Evolutionary conservation across 768 basidiomycete genomes (phyloP).

Genomic region (Boletus subcaerulescens): DNA sequence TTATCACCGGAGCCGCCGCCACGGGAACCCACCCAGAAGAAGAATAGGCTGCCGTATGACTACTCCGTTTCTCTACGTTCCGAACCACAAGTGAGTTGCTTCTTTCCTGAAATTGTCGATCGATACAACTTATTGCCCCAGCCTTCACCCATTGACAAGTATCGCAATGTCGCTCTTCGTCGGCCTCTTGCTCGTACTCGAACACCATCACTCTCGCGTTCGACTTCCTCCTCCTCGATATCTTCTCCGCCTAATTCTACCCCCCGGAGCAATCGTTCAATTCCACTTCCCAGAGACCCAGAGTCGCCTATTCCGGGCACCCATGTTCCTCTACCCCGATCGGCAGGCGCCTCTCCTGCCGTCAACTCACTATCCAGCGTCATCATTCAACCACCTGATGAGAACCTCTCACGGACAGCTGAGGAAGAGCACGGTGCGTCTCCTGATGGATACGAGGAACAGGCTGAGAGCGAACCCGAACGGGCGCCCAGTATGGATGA

Average conservation of each 20-base stretch:
- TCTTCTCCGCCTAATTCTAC: slow-evolving; percentile 66
- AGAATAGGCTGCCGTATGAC: slow-evolving; percentile 45
- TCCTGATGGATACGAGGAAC: slow-evolving; percentile 2
- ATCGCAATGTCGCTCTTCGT: slow-evolving; percentile 60
- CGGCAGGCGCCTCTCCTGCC: slow-evolving; percentile 48
- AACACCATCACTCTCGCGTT: slow-evolving; percentile 66
- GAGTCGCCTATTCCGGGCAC: slow-evolving; percentile 48
- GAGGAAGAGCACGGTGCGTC: slow-evolving; percentile 11
- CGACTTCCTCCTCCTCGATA: slow-evolving; percentile 47
- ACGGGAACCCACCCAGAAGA: slow-evolving; percentile 44
- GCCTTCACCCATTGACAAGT: slow-evolving; percentile 62
- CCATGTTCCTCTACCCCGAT: slow-evolving; percentile 51
- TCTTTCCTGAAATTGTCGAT: neutral
- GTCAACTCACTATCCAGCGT: slow-evolving; percentile 28
- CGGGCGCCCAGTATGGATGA: slow-evolving; percentile 22
- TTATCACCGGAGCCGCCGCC: slow-evolving; percentile 37
- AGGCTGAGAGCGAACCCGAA: slow-evolving; percentile 23
- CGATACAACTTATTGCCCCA: slow-evolving; percentile 24
- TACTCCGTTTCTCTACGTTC: slow-evolving; percentile 59
- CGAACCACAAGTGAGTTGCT: slow-evolving; percentile 51
- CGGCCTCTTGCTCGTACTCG: slow-evolving; percentile 49
- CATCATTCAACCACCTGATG: slow-evolving; percentile 20
- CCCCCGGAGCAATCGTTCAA: slow-evolving; percentile 53
- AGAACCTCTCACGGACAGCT: slow-evolving; percentile 12
- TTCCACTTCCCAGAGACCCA: slow-evolving; percentile 37